A percentile compares a stretch with the other conserved stretches of the same genome.
phyloP scores from a whole-genome alignment of 495 filamentous ascomycete species.

The Aspergillus coremiiformis region DNA sequence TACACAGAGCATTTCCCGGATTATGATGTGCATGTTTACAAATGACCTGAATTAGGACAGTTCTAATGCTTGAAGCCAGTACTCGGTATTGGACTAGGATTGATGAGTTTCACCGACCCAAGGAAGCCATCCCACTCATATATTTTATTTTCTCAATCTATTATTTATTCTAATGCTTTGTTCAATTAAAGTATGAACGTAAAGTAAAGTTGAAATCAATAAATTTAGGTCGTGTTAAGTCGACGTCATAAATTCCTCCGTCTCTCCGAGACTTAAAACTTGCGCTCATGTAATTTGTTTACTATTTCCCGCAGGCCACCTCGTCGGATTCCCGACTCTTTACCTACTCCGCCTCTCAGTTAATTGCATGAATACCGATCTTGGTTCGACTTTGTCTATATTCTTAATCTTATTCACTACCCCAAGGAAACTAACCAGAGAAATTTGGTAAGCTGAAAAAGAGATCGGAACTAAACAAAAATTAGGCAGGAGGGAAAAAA shows the following conservation, averaged over 20 bases:
- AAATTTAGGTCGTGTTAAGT: too few species aligned
- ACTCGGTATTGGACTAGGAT: too few species aligned
- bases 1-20: neutral
- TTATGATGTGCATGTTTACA: slow-evolving; percentile 7
- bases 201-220: too few species aligned
- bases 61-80: neutral
- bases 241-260: slow-evolving; percentile 18
- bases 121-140: too few species aligned
- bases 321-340: neutral
- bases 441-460: neutral
- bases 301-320: neutral
- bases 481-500: neutral
- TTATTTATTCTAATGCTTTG: too few species aligned
- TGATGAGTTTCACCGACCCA: too few species aligned
- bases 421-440: neutral
- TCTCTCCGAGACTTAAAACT: neutral
- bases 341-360: neutral
- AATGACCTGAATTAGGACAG: neutral
- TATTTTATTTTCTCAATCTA: too few species aligned
- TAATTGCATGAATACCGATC: neutral
- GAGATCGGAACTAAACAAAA: neutral
- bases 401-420: neutral
- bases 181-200: too few species aligned
- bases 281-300: too few species aligned
- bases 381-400: neutral